Base-by-base conservation (phyloP, 2,329 filamentous ascomycete genomes). In the Falciphora oryzae region DNA sequence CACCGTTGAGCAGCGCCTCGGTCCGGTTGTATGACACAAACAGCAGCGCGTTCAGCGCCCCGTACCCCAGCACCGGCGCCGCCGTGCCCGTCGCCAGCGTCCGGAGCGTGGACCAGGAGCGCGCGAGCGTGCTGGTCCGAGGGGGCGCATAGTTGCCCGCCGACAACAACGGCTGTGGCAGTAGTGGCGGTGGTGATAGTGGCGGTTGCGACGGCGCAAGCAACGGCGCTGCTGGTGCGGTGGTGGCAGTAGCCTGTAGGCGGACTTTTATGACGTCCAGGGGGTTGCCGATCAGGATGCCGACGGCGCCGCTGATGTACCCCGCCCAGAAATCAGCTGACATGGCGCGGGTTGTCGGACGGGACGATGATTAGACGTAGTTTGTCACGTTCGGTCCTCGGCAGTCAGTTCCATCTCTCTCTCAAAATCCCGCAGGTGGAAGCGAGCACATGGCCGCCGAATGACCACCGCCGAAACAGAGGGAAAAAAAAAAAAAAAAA, bases 281-380 rank as follows among this genome's bases (percentile, higher is more conserved):
- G 3, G 93, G 92, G 71, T 97, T 97, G 67, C 94, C 93, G 66
- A 97, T 89, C 61, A 96, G 79, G 71, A 97, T 97, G 59, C 92
- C 91, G 61, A 89, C 82, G 65, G 90, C 92, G 63, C 94, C 94
- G 73, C 90, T 94, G 67, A 95, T 78, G 76, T 97, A 97, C 72
- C 93, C 93, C 65, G 93, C 91, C 91, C 91, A 96, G 76, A 97
- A 97, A 74, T 97, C 93, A 70, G 92, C 86, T 62, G 91, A 91
- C 91, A 95, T 94, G 64, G 29, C 64, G 38, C 13, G 14, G 28
- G 27, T 13, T 10, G 38, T 44, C 16, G 50, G 56, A 58, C n/a
- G 56, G 28, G 28, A 27, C 28, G 11, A 28, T 22, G 38, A 22
- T 44, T 44, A 16, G 38, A 35, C 13, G 38, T 22, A 1, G 16